Base-by-base conservation (phyloP, 2,329 filamentous ascomycete species). In the Monosporascus sp. region DNA sequence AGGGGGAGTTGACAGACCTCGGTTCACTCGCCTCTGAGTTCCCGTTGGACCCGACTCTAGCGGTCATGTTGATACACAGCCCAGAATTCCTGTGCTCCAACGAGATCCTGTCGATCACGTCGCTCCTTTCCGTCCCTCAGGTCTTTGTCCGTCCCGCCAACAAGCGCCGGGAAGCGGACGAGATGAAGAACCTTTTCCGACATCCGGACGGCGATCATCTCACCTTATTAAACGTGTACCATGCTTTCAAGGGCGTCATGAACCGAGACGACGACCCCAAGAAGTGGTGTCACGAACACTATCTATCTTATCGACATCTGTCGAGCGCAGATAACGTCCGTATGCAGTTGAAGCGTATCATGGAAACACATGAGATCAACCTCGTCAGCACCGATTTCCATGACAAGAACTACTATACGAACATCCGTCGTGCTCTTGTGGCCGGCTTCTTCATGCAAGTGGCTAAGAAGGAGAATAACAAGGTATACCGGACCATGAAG, bases 361-460 rank as follows among this genome's bases (percentile, higher is more conserved):
- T 99, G 95, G 92, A 99, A 76, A 90, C 88, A 16, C 84, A 91
- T 61, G 88, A 87, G 54, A 75, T 99, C 9, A 89, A 96, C 57
- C 84, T 99, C 49, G 71, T 97, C 52, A 94, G 89, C 50, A 97
- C 93, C 0, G 83, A 88, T 0, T 97, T 96, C 67, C 88, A 92
- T 64, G 87, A 97, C 75, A 96, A 96, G 79, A 90, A 95, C 68
- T 99, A 99, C 78, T 99, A 97, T 74, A 91, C 85, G 70, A 99
- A 99, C 71, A 99, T 99, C 65, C 89, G 93, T 45, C 86, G 91
- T 38, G 93, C 94, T 8, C 81, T 99, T 16, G 87, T 97, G 14
- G 83, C 92, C 1, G 94, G 95, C 36, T 99, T 99, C 81, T 99
- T 99, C 80, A 99, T 99, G 94, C 94, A 99, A 71, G 90, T 97